Percentiles rank a stretch among this genome's conserved stretches.
These are phyloP conservation scores for Claviceps digitariae DNA, from an alignment of 2,329 filamentous ascomycete genomes.

Conservation along the genomic window DNA sequence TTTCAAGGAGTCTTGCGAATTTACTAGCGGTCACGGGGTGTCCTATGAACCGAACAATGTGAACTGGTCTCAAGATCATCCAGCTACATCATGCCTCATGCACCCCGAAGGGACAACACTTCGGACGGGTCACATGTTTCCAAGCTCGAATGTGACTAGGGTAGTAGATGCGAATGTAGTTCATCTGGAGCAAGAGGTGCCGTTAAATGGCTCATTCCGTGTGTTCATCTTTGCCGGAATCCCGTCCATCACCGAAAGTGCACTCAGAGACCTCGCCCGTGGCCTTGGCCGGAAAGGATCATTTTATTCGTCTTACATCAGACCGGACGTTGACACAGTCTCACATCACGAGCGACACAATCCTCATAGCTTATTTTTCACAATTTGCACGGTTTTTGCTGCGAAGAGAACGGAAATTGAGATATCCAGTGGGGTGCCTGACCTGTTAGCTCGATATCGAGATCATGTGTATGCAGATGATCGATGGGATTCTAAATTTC, in stretches of 20 bases:
- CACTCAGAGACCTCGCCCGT: constrained; percentile 56
- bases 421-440: constrained; percentile 57
- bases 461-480: constrained; percentile 84
- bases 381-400: constrained; percentile 63
- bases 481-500: constrained; percentile 56
- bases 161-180: constrained; percentile 83
- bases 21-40: constrained; percentile 85
- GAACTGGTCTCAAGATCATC: constrained; percentile 69
- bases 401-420: constrained; percentile 55
- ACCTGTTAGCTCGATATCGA: constrained; percentile 57
- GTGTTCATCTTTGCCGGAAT: constrained; percentile 76
- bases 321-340: constrained; percentile 46
- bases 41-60: constrained; percentile 69
- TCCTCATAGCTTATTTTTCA: constrained; percentile 74
- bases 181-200: constrained; percentile 79
- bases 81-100: constrained; percentile 57
- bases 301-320: constrained; percentile 56
- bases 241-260: constrained; percentile 41
- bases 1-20: constrained; percentile 85
- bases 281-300: constrained; percentile 52
- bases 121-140: constrained; percentile 61
- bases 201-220: constrained; percentile 76
- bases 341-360: constrained; percentile 71
- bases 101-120: constrained; percentile 52
- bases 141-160: constrained; percentile 68